Evolutionary conservation across 768 basidiomycete genomes (phyloP), one percentile per base, ranked within the genome.

Genomic region (Auricularia auricula-judae): DNA sequence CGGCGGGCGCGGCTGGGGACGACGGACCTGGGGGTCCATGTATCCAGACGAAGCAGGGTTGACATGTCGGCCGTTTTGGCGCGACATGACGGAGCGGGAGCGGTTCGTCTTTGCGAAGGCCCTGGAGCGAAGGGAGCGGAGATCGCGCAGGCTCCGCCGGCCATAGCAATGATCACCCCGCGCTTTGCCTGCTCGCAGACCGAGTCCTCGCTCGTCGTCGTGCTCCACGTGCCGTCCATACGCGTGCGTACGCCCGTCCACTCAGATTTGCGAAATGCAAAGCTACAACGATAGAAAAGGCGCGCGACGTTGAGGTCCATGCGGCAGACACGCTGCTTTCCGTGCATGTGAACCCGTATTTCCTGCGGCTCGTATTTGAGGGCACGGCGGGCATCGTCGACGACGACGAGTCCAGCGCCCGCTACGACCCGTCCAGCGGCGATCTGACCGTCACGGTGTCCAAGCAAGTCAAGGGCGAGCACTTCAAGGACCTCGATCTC

Each of bases 291-390:
- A 62, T 58, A 65, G 72, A 70, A 23, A 82, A 93, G 91, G 89
- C 91, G 11, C 83, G 86, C 51, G 91, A 93, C 67, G 83, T 86
- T 36, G 91, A 93, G 72, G 86, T 91, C 61, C 79, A 87, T 67
- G 84, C 91, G 64, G 87, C 90, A 70, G 65, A 60, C 58, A 83
- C 83, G 63, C 82, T 82, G 34, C 74, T 87, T 60, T 85, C 84
- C 21, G 76, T 91, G 47, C 85, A 93, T 70, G 82, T 92, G 72
- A 89, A 88, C 65, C 91, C 91, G 1, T 94, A 93, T 71, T 93
- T 88, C 70, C 79, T 93, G 63, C 86, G 90, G 1, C 79, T 94
- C 66, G 84, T 86, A 70, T 91, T 94, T 72, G 81, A 88, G 68
- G 72, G 82, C 0, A 51, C 47, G 1, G 7, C 18, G 11, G 72